Base-by-base conservation (phyloP, 2,329 filamentous ascomycete genomes). In the Colletotrichum abscissum region DNA sequence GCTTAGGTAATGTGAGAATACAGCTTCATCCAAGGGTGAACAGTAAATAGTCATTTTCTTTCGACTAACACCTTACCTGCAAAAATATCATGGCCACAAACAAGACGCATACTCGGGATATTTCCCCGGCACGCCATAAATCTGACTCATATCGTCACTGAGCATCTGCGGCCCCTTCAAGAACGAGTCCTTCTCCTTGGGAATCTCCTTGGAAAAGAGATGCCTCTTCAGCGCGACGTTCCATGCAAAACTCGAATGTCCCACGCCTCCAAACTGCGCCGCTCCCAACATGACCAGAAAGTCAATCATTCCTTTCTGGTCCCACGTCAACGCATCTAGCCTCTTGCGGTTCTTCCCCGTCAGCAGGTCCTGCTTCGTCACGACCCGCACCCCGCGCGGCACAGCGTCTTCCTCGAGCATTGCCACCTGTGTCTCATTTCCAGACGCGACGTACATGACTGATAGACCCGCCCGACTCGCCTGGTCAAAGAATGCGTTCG, bases 241-340 rank as follows among this genome's bases (percentile, higher is more conserved):
- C 80, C 80, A 82, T 5, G 80, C 77, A 56, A 81, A 81, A 58
- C 80, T 81, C 1, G 79, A 80, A 64, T 77, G 76, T 5, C 78
- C 79, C 1, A 81, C 78, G n/a, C 80, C 80, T 75, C 80, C 79
- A 46, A 82, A 82, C 1, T 76, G 76, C 58, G 78, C 79, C 42
- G 79, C 77, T 52, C 78, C 78, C 75, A 80, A 77, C 78, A 82
- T 77, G 52, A 81, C 76, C 52, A 80, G 52, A 6, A 81, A 81
- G 67, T 81, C 80, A 16, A 81, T 77, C 67, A 81, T 73, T 5
- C 76, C 80, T 72, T 80, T 79, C 75, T 82, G 80, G 56, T 81
- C 80, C 64, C 80, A 80, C 1, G 77, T 76, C 35, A 82, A 52
- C n/a, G 59, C 56, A 1, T 78, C 69, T 11, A 82, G 74, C 38